Percentiles rank a stretch among this genome's conserved stretches.
Evolutionary conservation across 2,329 filamentous ascomycete genomes (phyloP).

Genomic region (Fusarium goolgardi): DNA sequence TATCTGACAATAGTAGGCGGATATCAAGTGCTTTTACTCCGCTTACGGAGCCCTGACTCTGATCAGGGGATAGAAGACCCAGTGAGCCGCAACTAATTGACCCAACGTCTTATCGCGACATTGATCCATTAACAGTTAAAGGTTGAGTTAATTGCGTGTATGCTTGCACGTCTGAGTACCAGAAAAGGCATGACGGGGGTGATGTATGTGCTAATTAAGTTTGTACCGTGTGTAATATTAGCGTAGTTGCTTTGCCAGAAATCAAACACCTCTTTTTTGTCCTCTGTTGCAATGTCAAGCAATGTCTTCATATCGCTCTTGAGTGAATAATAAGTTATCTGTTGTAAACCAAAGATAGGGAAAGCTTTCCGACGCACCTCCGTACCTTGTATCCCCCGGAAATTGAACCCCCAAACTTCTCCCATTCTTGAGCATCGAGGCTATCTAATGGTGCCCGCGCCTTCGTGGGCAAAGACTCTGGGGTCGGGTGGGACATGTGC

Average conservation of each 20-base stretch:
- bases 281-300: constrained; percentile 6
- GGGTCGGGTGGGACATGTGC: constrained; percentile 39
- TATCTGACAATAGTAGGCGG: constrained; percentile 26
- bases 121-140: constrained; percentile 15
- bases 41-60: constrained; percentile 25
- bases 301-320: constrained; percentile 22
- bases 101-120: constrained; percentile 27
- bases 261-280: constrained; percentile 2
- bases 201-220: constrained; percentile 5
- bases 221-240: constrained; percentile 1
- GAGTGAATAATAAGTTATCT: background rate
- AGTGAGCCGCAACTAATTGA: constrained; percentile 13
- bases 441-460: constrained; percentile 40
- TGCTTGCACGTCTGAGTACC: constrained; percentile 16
- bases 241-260: constrained; percentile 36
- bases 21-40: constrained; percentile 20
- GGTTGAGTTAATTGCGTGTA: constrained; percentile 32
- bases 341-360: constrained; percentile 35
- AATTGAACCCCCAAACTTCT: constrained; percentile 36
- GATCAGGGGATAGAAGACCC: constrained; percentile 6
- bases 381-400: constrained; percentile 11
- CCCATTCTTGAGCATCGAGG: constrained; percentile 33
- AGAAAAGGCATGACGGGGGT: constrained; percentile 37
- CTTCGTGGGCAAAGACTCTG: constrained; percentile 37
- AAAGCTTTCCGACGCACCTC: constrained; percentile 15